phyloP scores from a whole-genome alignment of 345 rosid species.

The Brassica juncea region DNA sequence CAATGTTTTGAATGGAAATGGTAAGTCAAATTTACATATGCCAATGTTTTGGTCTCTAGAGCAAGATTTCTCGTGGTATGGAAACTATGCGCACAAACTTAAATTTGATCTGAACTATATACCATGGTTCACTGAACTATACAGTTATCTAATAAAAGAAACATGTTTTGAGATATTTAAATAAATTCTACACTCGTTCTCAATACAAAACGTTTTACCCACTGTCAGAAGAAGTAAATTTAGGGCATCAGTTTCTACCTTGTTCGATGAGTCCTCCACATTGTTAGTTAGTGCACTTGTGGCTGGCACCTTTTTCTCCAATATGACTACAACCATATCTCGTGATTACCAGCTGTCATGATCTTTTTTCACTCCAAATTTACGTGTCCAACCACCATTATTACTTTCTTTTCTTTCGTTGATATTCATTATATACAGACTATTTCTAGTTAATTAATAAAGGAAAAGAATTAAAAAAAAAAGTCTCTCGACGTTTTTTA shows the following conservation, averaged over 20 bases:
- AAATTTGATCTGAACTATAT: slow-evolving; percentile 5
- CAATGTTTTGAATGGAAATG: slow-evolving; percentile 3
- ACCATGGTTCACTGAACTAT: slow-evolving; percentile 6
- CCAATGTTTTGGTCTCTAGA: neutral
- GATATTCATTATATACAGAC: too few relatives aligned
- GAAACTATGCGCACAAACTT: neutral
- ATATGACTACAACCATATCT: neutral
- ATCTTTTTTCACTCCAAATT: too few relatives aligned
- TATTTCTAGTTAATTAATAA: too few relatives aligned
- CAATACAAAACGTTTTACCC: neutral
- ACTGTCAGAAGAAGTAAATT: slow-evolving; percentile 3
- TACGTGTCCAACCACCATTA: too few relatives aligned
- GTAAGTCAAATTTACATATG: slow-evolving; percentile 3
- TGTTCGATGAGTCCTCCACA: slow-evolving; percentile 71
- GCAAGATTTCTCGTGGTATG: neutral
- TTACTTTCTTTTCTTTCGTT: too few relatives aligned
- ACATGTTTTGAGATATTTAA: neutral
- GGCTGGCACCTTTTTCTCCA: slow-evolving; percentile 53
- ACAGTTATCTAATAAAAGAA: neutral
- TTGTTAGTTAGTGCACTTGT: slow-evolving; percentile 44
- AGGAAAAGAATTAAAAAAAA: too few relatives aligned
- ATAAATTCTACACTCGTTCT: neutral
- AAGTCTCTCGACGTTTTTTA: too few relatives aligned
- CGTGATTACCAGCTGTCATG: too few relatives aligned
- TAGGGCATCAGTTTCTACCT: slow-evolving; percentile 49